These are phyloP conservation scores for Elsinoe fawcettii DNA, from an alignment of 2,329 filamentous ascomycete genomes.

Conservation along the genomic window DNA sequence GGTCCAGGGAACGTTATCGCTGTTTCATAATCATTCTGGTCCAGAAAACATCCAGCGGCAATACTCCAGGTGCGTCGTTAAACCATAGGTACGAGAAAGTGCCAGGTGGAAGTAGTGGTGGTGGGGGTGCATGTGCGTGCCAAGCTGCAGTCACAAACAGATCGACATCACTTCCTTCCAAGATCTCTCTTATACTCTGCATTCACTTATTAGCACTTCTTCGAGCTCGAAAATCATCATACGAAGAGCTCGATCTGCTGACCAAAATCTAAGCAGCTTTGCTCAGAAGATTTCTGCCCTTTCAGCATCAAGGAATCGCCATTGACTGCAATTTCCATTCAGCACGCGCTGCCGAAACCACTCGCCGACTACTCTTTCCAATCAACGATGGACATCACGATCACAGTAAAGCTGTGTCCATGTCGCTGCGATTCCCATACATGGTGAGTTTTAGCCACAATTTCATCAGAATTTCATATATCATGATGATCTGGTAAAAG, in stretches of 20 bases:
- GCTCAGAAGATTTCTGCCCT: no score
- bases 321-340: no score
- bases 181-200: background rate
- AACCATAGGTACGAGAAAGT: background rate
- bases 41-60: no score
- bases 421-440: background rate
- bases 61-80: no score
- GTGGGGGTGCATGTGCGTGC: background rate
- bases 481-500: conserved; percentile 61
- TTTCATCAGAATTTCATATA: background rate
- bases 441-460: background rate
- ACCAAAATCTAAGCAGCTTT: no score
- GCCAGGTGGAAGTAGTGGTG: background rate
- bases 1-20: background rate
- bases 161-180: background rate
- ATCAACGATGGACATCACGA: no score
- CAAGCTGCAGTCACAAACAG: background rate
- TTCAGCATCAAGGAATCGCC: no score
- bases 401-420: background rate
- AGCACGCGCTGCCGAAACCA: no score
- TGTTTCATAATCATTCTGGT: background rate
- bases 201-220: background rate
- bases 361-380: no score
- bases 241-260: no score
- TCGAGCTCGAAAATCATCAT: background rate